phyloP scores from a whole-genome alignment of 192 early-diverging fungal genomes.

The Backusella tarrabulga region DNA sequence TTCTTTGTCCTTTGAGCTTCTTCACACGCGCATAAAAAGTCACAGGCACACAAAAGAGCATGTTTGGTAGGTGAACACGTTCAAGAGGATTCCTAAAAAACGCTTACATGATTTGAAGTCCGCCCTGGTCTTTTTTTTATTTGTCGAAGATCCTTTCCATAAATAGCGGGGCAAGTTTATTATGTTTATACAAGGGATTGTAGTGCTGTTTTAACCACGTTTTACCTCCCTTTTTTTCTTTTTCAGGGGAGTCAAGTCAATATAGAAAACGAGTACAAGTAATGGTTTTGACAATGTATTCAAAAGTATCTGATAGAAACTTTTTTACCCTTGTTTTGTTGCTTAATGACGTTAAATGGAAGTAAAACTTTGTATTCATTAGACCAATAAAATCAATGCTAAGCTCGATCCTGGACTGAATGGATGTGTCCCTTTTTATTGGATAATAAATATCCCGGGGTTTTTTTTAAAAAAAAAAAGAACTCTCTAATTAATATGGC shows the following conservation, averaged over 20 bases:
- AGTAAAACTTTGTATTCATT: not conserved
- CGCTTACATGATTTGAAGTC: not conserved
- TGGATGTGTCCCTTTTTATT: not conserved
- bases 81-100: not conserved
- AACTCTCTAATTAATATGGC: not conserved
- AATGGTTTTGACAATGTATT: not conserved
- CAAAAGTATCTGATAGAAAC: not conserved
- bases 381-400: not conserved
- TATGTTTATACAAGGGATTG: conserved; percentile 6
- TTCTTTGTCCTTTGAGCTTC: conserved; percentile 7
- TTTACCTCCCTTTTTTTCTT: conserved; percentile 3
- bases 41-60: not conserved
- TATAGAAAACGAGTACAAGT: not conserved
- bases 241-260: not conserved
- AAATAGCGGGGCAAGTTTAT: not conserved
- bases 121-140: not conserved
- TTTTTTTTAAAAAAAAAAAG: not conserved
- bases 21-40: conserved; percentile 9
- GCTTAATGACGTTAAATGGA: not conserved
- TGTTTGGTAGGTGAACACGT: not conserved
- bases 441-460: conserved; percentile 4
- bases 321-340: not conserved
- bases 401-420: not conserved
- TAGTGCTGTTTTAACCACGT: not conserved
- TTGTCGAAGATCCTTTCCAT: conserved; percentile 8